Conservation (phyloP, 768 basidiomycete species). For the Termitomyces sp. region DNA sequence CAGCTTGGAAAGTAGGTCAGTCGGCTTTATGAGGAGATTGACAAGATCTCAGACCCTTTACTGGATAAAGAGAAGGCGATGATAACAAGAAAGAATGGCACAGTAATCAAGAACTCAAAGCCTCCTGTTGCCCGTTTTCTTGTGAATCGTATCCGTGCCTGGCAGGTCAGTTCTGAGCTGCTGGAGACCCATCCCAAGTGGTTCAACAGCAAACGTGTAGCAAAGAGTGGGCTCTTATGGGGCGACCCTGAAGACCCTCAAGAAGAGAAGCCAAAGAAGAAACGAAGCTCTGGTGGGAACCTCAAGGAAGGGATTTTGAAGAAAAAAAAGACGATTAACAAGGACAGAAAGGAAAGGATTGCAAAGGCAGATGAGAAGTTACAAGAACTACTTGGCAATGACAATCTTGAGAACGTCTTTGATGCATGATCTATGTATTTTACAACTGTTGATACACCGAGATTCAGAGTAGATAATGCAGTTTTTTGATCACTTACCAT, state of each 20-base stretch:
- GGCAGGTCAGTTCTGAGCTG: background rate
- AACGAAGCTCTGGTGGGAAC: background rate
- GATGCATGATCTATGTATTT: too few species aligned
- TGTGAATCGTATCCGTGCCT: background rate
- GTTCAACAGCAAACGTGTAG: background rate
- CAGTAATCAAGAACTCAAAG: too few species aligned
- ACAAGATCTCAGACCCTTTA: too few species aligned
- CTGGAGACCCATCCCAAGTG: background rate
- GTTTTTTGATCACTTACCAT: background rate
- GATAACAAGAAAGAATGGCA: too few species aligned
- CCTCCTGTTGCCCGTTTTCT: background rate
- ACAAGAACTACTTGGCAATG: background rate
- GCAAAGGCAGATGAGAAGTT: background rate
- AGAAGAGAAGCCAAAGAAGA: background rate
- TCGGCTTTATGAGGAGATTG: background rate
- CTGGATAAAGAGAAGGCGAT: too few species aligned
- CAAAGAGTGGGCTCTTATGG: background rate
- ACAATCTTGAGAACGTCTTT: background rate
- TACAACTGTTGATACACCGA: too few species aligned
- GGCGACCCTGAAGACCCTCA: background rate
- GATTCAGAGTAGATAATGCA: background rate
- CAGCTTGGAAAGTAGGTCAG: background rate
- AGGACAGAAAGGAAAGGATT: background rate
- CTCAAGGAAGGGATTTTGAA: background rate
- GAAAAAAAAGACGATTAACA: background rate